phyloP scores from a whole-genome alignment of 208 protist genomes.

The Leishmania gerbilli region DNA sequence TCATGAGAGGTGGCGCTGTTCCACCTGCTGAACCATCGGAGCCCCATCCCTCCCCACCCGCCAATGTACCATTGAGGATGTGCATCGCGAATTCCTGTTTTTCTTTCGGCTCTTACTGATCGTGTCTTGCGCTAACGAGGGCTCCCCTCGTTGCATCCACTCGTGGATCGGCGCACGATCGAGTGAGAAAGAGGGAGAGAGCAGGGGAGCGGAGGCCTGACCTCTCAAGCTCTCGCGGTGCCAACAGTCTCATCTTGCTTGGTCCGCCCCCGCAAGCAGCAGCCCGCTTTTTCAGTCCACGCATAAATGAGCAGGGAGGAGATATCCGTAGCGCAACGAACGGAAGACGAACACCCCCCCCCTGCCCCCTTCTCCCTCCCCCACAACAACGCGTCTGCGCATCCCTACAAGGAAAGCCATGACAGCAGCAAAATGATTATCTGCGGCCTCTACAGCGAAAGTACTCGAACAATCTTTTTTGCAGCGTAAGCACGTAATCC shows the following conservation, averaged over 20 bases:
- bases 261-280: no score
- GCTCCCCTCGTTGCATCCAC: background rate
- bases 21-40: background rate
- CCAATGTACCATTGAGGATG: background rate
- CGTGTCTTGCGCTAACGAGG: background rate
- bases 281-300: no score
- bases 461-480: no score
- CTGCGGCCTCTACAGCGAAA: background rate
- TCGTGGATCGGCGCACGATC: background rate
- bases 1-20: background rate
- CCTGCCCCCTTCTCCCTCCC: no score
- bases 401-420: background rate
- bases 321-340: no score
- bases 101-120: background rate
- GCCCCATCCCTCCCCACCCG: background rate
- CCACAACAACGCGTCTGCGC: no score
- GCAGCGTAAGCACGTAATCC: no score
- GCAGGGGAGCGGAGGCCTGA: no score
- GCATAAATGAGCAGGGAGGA: no score
- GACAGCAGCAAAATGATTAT: background rate
- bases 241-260: background rate
- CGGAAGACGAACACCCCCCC: no score
- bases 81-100: background rate
- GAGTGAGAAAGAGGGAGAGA: background rate
- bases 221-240: background rate